Evolutionary conservation across 176 grass and related monocot species (phyloP), one percentile per base, ranked within the genome.

Genomic region (Zea mays): DNA sequence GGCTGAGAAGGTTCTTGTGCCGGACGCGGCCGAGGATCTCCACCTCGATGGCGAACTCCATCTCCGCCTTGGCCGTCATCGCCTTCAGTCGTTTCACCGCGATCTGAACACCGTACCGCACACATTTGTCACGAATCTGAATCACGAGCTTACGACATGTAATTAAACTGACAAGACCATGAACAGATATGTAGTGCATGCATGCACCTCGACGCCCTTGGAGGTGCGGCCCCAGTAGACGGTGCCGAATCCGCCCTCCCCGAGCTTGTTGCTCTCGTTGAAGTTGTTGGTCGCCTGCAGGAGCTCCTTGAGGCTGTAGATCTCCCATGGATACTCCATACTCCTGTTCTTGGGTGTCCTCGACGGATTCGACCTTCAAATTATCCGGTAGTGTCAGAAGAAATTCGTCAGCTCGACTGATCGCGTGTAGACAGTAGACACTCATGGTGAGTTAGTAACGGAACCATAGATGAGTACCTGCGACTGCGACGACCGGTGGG

Each of bases 11-110:
- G 69, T 94, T 94, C 65, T 84, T 84, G 75, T 92, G 92, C 14
- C 77, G 82, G 57, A 92, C 92, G 2, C 89, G 85, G 42, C 83
- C 92, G 0, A 95, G 83, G 39, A 95, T 91, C 86, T 95, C 92
- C 76, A 95, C 92, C 79, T 95, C 89, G 44, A 91, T 71, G 34
- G 86, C 89, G 79, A 95, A 95, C 67, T 95, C 89, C 89, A 91
- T 95, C 86, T 95, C 88, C 50, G 77, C 79, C 76, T 91, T 94
- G 11, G 77, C 85, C 62, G 83, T 91, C 83, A 89, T 88, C 39
- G 86, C 88, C 83, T 94, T 94, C 11, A 89, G 77, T 41, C 92
- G 66, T 56, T 94, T 94, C 75, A 91, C 88, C 21, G 92, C 88
- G n/a, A 94, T 91, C 92, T 91, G 40, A 17, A 37, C 15, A 54